Base-by-base conservation (phyloP, 139 green algal species). In the Mesotaenium endlicherianum region DNA sequence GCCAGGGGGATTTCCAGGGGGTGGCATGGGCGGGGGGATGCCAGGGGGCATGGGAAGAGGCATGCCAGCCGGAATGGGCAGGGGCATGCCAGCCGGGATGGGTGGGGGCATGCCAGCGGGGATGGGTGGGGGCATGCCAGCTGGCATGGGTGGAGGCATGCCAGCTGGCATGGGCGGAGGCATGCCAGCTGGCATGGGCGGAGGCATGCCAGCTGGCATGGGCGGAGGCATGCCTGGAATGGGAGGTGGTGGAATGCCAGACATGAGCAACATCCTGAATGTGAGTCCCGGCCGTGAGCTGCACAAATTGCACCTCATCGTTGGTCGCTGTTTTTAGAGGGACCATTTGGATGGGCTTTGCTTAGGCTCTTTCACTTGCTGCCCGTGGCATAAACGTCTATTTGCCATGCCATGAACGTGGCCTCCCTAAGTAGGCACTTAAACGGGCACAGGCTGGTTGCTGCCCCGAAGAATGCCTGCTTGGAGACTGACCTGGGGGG, bases 231-330 rank as follows among this genome's bases (percentile, higher is more conserved):
- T 64, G 50, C 50, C 50, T 20, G 68, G 68, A 6, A 76, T 76
- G 71, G 71, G 40, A n/a, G 75, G 75, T 1, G 75, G 40, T 40
- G 75, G 47, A 74, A 43, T 40, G 58, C 75, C 75, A n/a, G 75
- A 82, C 47, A 82, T 82, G 75, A 82, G 75, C 11, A 1, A 68
- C 38, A 72, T 82, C 26, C 49, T 82, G 1, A 82, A 82, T 38
- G 75, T 82, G 75, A 59, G 75, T 80, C 3, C 6, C 60, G 43
- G 43, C 11, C 43, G 6, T 6, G 43, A 20, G 20, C 26, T 26
- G 53, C 26, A 34, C 26, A 64, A 64, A 34, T 34, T 64, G 26
- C 26, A 20, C 20, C 26, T 64, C 26, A 64, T 34, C 53, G 26
- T 64, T 64, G 53, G 53, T 64, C 20, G 53, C 53, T 64, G 26